phyloP scores from a whole-genome alignment of 2,329 filamentous ascomycete genomes.

The Podosphaera xanthii region DNA sequence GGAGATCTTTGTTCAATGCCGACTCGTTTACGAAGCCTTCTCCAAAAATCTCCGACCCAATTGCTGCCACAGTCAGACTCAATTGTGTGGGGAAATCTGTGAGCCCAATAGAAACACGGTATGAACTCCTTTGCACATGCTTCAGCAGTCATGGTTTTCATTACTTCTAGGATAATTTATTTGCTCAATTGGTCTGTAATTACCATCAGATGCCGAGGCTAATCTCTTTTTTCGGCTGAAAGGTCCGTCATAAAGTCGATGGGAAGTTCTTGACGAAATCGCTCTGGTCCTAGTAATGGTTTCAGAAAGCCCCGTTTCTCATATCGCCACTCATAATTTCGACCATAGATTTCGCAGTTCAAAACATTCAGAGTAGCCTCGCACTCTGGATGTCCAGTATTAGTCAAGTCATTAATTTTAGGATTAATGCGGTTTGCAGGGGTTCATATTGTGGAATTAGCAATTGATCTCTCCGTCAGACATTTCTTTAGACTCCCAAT shows the following conservation, averaged over 20 bases:
- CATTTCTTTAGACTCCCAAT: not conserved
- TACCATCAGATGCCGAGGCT: not conserved
- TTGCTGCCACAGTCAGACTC: too few species aligned
- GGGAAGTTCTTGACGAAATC: conserved; percentile 1
- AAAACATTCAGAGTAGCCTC: too few species aligned
- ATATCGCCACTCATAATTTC: not conserved
- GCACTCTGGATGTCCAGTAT: too few species aligned
- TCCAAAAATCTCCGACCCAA: too few species aligned
- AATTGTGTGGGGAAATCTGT: too few species aligned
- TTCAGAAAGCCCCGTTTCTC: conserved; percentile 1
- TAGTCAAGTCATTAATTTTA: not conserved
- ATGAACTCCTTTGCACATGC: not conserved
- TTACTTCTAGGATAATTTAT: not conserved
- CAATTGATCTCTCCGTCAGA: not conserved
- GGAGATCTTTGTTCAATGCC: too few species aligned
- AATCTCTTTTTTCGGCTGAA: not conserved
- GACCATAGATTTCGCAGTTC: not conserved
- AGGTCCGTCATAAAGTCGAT: conserved; percentile 1
- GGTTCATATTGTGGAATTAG: not conserved
- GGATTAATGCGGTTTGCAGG: not conserved
- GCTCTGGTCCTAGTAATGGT: not conserved
- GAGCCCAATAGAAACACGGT: too few species aligned
- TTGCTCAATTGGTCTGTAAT: not conserved
- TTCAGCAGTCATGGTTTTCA: not conserved
- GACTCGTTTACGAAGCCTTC: too few species aligned